Base-by-base conservation (phyloP, 169 alveolate species). In the Cryptosporidium meleagridis region DNA sequence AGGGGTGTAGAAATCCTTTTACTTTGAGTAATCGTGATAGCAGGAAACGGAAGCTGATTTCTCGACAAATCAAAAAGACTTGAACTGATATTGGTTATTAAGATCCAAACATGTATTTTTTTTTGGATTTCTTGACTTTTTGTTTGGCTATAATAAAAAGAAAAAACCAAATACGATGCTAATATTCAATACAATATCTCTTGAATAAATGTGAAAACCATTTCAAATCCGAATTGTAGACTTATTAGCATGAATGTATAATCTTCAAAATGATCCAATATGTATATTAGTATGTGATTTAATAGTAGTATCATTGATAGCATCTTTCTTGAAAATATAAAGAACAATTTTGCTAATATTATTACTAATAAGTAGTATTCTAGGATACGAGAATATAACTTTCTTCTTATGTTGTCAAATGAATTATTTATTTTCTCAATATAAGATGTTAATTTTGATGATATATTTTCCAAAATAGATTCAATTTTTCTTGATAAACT, bases 1-100 rank as follows among this genome's bases (percentile, higher is more conserved):
- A 93, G 69, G 96, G 96, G 33, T 93, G 96, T 51, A 85, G 95
- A 21, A 93, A 93, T 55, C 92, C 93, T 21, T 67, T 85, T 16
- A 92, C 93, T 67, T 70, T 93, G 70, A 93, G 95, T 53, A 91
- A 92, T 68, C 92, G 89, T 67, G 96, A 93, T 69, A 91, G 95
- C 45, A 93, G 92, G 51, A 93, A 93, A 72, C 91, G 86, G 37
- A 91, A 92, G 35, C 70, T 93, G 67, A 55, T 92, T 75, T 72
- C 87, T 62, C 75, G 93, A 62, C 92, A 92, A 53, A 59, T 84
- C 59, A 80, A 80, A 45, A 80, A 62, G 67, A 53, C 29, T n/a
- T 53, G 52, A 55, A 9, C 9, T 41, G 48, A 41, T 7, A 41
- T 8, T 41, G 14, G 48, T 41, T 41, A 8, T 41, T 41, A 41